These are phyloP conservation scores for Hanseniaspora lindneri DNA, from an alignment of 805 yeast genomes.

Conservation along the genomic window DNA sequence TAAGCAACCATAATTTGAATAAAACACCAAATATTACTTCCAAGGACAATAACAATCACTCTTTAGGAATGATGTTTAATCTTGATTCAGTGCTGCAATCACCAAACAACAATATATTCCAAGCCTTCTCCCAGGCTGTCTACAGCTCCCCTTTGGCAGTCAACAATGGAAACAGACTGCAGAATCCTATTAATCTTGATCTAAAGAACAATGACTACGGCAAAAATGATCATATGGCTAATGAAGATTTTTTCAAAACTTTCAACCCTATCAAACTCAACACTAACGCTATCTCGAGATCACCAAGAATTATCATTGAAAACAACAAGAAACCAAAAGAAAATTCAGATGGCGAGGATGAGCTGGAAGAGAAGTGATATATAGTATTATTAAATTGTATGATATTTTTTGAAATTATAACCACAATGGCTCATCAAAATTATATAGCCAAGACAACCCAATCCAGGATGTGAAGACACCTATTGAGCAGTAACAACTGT, in stretches of 20 bases:
- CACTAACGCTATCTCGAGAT: slow-evolving; percentile 3
- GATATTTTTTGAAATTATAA: slow-evolving; percentile 17
- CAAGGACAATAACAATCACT: slow-evolving; percentile 1
- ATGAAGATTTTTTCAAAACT: slow-evolving; percentile 11
- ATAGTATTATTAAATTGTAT: too few relatives aligned
- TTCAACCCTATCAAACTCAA: slow-evolving; percentile 1
- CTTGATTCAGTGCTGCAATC: slow-evolving; percentile 13
- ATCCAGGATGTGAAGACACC: slow-evolving; percentile 84
- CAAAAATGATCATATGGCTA: not conserved
- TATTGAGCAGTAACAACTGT: slow-evolving; percentile 73
- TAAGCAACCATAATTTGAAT: slow-evolving; percentile 1
- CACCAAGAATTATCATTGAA: slow-evolving; percentile 9
- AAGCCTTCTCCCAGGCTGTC: slow-evolving; percentile 16
- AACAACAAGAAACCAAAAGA: not conserved
- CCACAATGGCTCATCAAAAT: slow-evolving; percentile 70
- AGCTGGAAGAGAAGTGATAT: not conserved
- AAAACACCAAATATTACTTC: slow-evolving; percentile 3
- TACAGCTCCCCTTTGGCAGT: slow-evolving; percentile 13
- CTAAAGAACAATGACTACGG: not conserved
- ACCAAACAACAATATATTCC: slow-evolving; percentile 13
- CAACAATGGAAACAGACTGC: not conserved
- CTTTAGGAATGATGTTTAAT: slow-evolving; percentile 12
- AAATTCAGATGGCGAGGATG: not conserved
- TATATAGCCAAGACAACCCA: slow-evolving; percentile 79
- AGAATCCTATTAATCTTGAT: slow-evolving; percentile 2